Conservation (phyloP, 2,329 filamentous ascomycete genomes). For the Dothideomycetes sp. region DNA sequence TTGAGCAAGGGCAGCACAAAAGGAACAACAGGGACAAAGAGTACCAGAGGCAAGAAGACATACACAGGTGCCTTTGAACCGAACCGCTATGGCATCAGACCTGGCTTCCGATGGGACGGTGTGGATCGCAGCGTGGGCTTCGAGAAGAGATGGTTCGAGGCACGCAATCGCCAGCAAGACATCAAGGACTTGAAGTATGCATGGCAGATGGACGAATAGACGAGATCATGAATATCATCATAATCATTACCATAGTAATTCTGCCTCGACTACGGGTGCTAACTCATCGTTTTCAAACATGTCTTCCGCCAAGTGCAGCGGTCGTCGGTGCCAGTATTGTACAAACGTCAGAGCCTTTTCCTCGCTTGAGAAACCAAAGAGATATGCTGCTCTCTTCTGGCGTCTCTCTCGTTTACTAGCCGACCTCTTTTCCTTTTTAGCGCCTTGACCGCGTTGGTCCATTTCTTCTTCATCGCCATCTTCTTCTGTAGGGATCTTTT, state of each 20-base stretch:
- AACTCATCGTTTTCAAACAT: conserved; percentile 27
- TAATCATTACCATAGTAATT: conserved; percentile 39
- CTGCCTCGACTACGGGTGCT: conserved; percentile 34
- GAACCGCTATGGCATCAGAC: conserved; percentile 87
- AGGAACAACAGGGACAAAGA: conserved; percentile 48
- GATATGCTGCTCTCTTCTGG: conserved; percentile 19
- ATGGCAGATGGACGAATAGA: conserved; percentile 89
- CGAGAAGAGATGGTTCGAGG: conserved; percentile 85
- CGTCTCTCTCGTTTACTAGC: conserved; percentile 26
- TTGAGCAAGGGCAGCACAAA: conserved; percentile 47
- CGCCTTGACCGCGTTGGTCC: conserved; percentile 12
- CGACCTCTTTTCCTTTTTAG: conserved; percentile 20
- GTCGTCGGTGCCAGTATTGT: conserved; percentile 43
- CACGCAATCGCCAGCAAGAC: conserved; percentile 67
- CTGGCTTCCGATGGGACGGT: conserved; percentile 92
- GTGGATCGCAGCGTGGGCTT: conserved; percentile 92
- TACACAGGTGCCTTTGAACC: conserved; percentile 76
- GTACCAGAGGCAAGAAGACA: conserved; percentile 44
- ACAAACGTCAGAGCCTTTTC: conserved; percentile 46
- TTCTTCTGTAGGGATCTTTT: background rate
- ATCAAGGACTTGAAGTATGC: conserved; percentile 76
- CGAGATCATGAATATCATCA: background rate
- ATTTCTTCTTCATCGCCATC: conserved; percentile 6
- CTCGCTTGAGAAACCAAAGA: conserved; percentile 48
- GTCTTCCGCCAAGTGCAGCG: conserved; percentile 25